These are phyloP conservation scores for Meyerozyma athensensis DNA, from an alignment of 1,139 yeast genomes.

Conservation along the genomic window DNA sequence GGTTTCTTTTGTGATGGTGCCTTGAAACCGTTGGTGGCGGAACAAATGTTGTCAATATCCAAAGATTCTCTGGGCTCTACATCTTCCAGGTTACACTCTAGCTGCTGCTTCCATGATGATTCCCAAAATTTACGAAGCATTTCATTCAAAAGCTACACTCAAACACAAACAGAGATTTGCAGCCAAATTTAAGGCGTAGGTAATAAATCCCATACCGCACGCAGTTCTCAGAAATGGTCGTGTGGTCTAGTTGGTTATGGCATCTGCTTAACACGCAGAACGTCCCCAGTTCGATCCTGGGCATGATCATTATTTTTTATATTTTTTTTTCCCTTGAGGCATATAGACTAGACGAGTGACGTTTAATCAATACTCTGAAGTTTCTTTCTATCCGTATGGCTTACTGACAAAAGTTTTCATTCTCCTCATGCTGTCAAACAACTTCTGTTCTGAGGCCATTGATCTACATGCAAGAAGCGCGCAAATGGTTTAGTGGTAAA, in stretches of 20 bases:
- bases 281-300: conserved; percentile 99
- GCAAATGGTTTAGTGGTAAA: conserved; percentile 4
- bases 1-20: too few species aligned
- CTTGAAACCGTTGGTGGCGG: too few species aligned
- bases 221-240: not conserved
- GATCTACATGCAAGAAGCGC: not conserved
- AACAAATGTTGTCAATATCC: too few species aligned
- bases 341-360: not conserved
- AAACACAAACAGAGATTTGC: not conserved
- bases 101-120: not conserved
- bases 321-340: not conserved
- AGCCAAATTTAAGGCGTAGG: not conserved
- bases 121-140: conserved; percentile 1
- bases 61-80: too few species aligned
- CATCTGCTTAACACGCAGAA: conserved; percentile 99
- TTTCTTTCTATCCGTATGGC: not conserved
- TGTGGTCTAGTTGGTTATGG: conserved; percentile 99
- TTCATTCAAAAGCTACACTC: not conserved
- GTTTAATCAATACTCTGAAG: not conserved
- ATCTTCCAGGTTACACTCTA: too few species aligned
- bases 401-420: not conserved
- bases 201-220: too few species aligned
- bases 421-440: not conserved
- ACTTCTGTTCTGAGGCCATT: not conserved
- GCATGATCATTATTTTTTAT: conserved; percentile 27